Base-by-base conservation (phyloP, 2,329 filamentous ascomycete species). In the Epichloe coenophiala region DNA sequence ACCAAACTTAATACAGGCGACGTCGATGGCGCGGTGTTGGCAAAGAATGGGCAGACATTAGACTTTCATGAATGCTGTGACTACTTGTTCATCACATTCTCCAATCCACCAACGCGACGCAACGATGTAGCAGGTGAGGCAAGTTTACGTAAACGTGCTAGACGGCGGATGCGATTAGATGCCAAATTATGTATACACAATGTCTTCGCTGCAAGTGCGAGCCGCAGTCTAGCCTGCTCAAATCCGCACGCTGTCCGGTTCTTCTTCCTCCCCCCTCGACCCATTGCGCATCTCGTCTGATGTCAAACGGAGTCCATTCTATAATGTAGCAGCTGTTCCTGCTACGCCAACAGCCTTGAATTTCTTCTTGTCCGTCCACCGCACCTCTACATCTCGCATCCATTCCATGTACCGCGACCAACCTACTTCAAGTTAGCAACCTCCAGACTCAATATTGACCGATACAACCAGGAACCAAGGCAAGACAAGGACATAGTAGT, bases 361-460 rank as follows among this genome's bases (percentile, higher is more conserved):
- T 0, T 72, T 65, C 55, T 71, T 74, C 61, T 83, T 81, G 65
- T 74, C 83, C 51, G 80, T 80, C 68, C 74, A 77, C 55, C 66
- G 67, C 42, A 95, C 74, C 54, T 94, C 84, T 51, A 95, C 84
- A 53, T 76, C 68, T 64, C 95, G 93, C 66, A 86, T 84, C 90
- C 89, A 97, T 65, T 88, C 81, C 90, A 96, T 96, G 64, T 89
- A 94, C 61, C 84, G 83, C 21, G 83, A 84, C 90, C 91, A 96
- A 58, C 88, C 90, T 95, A 59, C 17, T 21, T 33, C 19, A 33
- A 5, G 21, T 49, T 45, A 49, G 13, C 13, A 8, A 37, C n/a
- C 21, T 38, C 11, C 37, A 41, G 13, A 37, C 17, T 38, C 13
- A 36, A 27, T 13, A 9, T 4, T 12, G n/a, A n/a, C 13, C 7